Conservation (phyloP, 371 early-diverging fungal species). For the Mucor saturninus region DNA sequence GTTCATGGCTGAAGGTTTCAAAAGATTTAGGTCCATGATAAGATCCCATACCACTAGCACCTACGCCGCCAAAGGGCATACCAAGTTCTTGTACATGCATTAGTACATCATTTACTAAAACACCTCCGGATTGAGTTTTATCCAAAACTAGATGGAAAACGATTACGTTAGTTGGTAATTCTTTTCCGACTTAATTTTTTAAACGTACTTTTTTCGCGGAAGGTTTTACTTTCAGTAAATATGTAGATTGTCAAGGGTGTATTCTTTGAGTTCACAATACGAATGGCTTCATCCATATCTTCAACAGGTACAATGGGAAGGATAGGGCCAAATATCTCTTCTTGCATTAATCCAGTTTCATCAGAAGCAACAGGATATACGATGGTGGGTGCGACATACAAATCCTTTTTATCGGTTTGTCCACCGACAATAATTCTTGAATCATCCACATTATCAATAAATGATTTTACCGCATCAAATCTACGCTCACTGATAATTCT, state of each 20-base stretch:
- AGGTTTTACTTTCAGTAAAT: constrained; percentile 48
- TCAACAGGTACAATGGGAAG: constrained; percentile 82
- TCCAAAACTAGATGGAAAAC: constrained; percentile 30
- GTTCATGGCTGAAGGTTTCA: constrained; percentile 73
- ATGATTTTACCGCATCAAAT: constrained; percentile 62
- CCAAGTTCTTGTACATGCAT: constrained; percentile 54
- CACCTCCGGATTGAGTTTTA: constrained; percentile 70
- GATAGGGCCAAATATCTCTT: constrained; percentile 87
- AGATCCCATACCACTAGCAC: constrained; percentile 82
- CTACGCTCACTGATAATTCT: constrained; percentile 77
- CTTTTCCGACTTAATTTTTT: not conserved
- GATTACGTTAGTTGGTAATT: not conserved
- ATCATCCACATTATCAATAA: constrained; percentile 55
- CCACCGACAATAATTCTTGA: constrained; percentile 61
- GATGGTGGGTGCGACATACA: constrained; percentile 72
- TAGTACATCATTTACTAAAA: constrained; percentile 75
- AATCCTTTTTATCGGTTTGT: constrained; percentile 56
- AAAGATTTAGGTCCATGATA: constrained; percentile 85
- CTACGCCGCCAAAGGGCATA: constrained; percentile 89
- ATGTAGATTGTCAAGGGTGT: constrained; percentile 77
- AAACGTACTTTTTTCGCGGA: constrained; percentile 35
- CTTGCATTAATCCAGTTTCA: constrained; percentile 65
- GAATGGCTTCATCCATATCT: constrained; percentile 76
- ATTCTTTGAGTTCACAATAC: constrained; percentile 72
- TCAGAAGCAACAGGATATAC: constrained; percentile 58